These are phyloP conservation scores for Amphirosellinia nigrospora DNA, from an alignment of 495 filamentous ascomycete genomes.

Conservation along the genomic window DNA sequence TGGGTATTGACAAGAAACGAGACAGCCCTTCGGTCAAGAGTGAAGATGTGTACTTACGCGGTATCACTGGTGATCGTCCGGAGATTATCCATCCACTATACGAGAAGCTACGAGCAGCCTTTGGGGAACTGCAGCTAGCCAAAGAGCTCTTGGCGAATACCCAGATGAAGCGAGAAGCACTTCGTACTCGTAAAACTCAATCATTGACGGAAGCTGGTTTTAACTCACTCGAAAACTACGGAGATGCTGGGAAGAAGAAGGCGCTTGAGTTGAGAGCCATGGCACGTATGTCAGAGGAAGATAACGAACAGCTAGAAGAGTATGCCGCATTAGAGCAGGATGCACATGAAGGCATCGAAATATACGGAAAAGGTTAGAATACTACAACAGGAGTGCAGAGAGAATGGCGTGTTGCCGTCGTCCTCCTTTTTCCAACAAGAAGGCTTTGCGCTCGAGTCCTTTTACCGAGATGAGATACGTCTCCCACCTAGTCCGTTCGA, in stretches of 20 bases:
- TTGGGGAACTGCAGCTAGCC: constrained; percentile 37
- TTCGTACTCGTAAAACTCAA: constrained; percentile 37
- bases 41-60: constrained; percentile 31
- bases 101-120: constrained; percentile 37
- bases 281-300: constrained; percentile 38
- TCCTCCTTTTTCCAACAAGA: constrained; percentile 34
- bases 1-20: constrained; percentile 27
- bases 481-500: constrained; percentile 31
- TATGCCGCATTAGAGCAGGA: constrained; percentile 35
- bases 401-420: constrained; percentile 33
- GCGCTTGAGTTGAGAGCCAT: constrained; percentile 37
- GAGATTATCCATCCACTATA: constrained; percentile 36
- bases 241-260: constrained; percentile 36
- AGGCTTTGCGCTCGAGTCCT: constrained; percentile 32
- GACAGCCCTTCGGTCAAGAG: constrained; percentile 30
- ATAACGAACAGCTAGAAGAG: constrained; percentile 34
- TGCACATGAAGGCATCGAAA: constrained; percentile 35
- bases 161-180: constrained; percentile 37
- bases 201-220: constrained; percentile 34
- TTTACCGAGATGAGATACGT: constrained; percentile 36
- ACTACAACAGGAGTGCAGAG: constrained; percentile 35
- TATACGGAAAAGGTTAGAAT: constrained; percentile 24
- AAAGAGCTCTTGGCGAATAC: constrained; percentile 39
- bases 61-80: constrained; percentile 39
- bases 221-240: constrained; percentile 35